Evolutionary conservation across 139 green algal genomes (phyloP), one percentile per base, ranked within the genome.

Genomic region (Picochlorum sp.): DNA sequence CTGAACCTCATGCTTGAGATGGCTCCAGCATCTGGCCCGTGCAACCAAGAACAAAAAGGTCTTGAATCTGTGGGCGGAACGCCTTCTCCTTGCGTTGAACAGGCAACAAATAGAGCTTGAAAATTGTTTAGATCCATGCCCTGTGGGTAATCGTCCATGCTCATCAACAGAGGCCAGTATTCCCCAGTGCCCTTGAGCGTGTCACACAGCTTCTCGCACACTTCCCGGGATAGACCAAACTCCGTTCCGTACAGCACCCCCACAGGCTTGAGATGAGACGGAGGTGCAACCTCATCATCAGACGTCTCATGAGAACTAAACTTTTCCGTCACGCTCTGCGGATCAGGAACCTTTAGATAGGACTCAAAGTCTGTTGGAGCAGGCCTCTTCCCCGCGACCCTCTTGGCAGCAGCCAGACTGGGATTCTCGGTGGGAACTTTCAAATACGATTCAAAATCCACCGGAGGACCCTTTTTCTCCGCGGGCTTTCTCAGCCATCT

Each of bases 11-110:
- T 49, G 47, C 52, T 49, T 0, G 15, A 23, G 23, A 93, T 62
- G 18, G 41, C 23, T 18, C 81, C 77, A 3, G 77, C 77, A 9
- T 66, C 70, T 24, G 49, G 66, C 15, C 66, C 68, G 31, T 70
- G 68, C 8, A 96, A 77, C 89, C 89, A 94, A 13, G 90, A 85
- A 60, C 85, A 92, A 50, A 96, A 95, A 0, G 81, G 75, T 1
- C 89, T 74, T 1, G 89, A 84, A 68, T 96, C 89, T 2, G 75
- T 83, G 4, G 89, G 89, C 0, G 89, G 79, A 60, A 96, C 86
- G 11, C 89, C 89, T 51, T 96, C 89, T 47, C 89, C 89, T 80
- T 95, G 88, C 2, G 89, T 96, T 18, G 86, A 95, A 82, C 85
- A 94, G 3, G 83, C 71, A 15, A 93, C 30, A 26, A 94, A 67